Percentiles rank a stretch among this genome's conserved stretches.
Conservation (phyloP, 768 basidiomycete species). For the Mycena alexandri region DNA sequence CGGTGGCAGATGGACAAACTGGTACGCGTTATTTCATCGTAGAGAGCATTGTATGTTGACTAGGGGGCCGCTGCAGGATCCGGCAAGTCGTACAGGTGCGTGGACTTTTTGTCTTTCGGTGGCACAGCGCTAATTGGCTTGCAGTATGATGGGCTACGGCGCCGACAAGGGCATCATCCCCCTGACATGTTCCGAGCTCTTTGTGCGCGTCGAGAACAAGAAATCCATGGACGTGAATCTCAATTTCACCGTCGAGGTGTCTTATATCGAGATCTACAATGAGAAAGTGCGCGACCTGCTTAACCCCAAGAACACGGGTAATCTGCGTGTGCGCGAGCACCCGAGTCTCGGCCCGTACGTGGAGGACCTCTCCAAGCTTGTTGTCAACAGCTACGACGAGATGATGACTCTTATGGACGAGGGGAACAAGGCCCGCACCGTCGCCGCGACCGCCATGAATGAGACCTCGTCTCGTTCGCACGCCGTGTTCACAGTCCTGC, state of each 20-base stretch:
- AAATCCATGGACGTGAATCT: slow-evolving; percentile 74
- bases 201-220: slow-evolving; percentile 81
- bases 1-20: slow-evolving; percentile 78
- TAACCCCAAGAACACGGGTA: slow-evolving; percentile 97
- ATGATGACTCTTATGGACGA: slow-evolving; percentile 99
- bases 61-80: slow-evolving; percentile 66
- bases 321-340: slow-evolving; percentile 97
- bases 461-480: slow-evolving; percentile 99
- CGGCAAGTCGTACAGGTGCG: slow-evolving; percentile 92
- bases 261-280: slow-evolving; percentile 98
- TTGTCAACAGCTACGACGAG: slow-evolving; percentile 91
- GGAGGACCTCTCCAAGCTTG: slow-evolving; percentile 94
- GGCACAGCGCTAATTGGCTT: slow-evolving; percentile 22
- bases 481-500: slow-evolving; percentile 95
- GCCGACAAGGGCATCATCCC: slow-evolving; percentile 98
- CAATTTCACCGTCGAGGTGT: slow-evolving; percentile 95
- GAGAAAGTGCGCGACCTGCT: slow-evolving; percentile 98
- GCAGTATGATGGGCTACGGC: slow-evolving; percentile 97
- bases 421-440: slow-evolving; percentile 98
- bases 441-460: slow-evolving; percentile 99
- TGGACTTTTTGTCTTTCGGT: slow-evolving; percentile 27
- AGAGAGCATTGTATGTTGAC: slow-evolving; percentile 13
- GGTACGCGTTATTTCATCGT: slow-evolving; percentile 61
- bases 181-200: slow-evolving; percentile 93
- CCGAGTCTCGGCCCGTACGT: slow-evolving; percentile 98